Percentiles rank a stretch among this genome's conserved stretches.
phyloP scores from a whole-genome alignment of 371 early-diverging fungal species.

The Gilbertella persicaria region DNA sequence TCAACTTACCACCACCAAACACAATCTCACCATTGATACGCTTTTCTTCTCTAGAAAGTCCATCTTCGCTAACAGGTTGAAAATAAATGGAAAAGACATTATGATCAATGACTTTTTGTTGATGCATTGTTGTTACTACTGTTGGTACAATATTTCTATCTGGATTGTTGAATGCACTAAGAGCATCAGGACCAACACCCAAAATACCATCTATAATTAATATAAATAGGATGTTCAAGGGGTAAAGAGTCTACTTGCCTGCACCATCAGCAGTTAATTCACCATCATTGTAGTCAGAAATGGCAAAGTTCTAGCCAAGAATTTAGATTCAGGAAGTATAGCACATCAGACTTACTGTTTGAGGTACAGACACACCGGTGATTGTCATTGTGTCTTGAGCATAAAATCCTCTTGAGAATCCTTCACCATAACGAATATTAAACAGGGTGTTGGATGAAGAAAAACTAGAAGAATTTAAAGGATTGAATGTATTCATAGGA shows the following conservation, averaged over 20 bases:
- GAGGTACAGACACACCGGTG: slow-evolving; percentile 25
- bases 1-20: slow-evolving; percentile 40
- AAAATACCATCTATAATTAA: slow-evolving; percentile 38
- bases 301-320: slow-evolving; percentile 44
- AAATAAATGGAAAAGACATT: slow-evolving; percentile 47
- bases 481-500: slow-evolving; percentile 29
- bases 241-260: slow-evolving; percentile 3
- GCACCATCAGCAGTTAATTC: slow-evolving; percentile 42
- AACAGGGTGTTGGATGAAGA: slow-evolving; percentile 17
- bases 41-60: slow-evolving; percentile 1
- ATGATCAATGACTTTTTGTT: slow-evolving; percentile 28
- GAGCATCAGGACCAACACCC: slow-evolving; percentile 42
- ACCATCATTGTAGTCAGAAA: slow-evolving; percentile 48
- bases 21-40: slow-evolving; percentile 43
- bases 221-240: not conserved
- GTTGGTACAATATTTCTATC: slow-evolving; percentile 33
- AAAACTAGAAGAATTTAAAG: slow-evolving; percentile 27
- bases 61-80: slow-evolving; percentile 20
- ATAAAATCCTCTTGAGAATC: slow-evolving; percentile 41
- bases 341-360: slow-evolving; percentile 31
- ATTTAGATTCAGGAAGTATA: too few species aligned
- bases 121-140: slow-evolving; percentile 36
- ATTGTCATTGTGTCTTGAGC: slow-evolving; percentile 40
- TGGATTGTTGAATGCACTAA: slow-evolving; percentile 39
- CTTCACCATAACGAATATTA: slow-evolving; percentile 44